Evolutionary conservation across 345 rosid genomes (phyloP).

Genomic region (Eucalyptus dawsonii): DNA sequence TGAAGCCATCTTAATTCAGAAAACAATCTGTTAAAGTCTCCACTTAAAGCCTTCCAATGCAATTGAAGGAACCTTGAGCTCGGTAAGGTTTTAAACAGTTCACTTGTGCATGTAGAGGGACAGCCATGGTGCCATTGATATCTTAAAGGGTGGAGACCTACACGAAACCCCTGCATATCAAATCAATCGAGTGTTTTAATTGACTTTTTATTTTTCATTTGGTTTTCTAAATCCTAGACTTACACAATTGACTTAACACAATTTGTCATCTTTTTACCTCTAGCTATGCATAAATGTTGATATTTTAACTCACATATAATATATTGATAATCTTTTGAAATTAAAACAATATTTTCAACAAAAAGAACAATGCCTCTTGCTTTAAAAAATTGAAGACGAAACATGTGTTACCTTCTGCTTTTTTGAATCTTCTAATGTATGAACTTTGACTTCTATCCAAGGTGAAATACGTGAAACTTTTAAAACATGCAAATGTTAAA

Average conservation of each 20-base stretch:
- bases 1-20: neutral
- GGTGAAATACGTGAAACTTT: neutral
- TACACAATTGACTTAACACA: too few species aligned
- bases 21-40: rapidly evolving
- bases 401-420: too few species aligned
- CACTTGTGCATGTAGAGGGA: neutral
- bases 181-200: neutral
- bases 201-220: neutral
- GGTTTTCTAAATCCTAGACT: too few species aligned
- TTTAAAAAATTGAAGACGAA: neutral
- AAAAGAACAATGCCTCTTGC: neutral
- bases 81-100: neutral
- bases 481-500: neutral
- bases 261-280: too few species aligned
- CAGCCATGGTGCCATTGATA: rapidly evolving
- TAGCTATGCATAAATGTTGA: too few species aligned
- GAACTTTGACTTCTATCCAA: neutral
- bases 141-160: rapidly evolving
- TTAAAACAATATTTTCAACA: too few species aligned
- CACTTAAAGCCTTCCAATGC: rapidly evolving
- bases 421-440: too few species aligned
- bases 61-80: neutral
- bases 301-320: neutral
- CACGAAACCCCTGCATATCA: neutral
- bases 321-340: too few species aligned